A percentile compares a stretch with the other conserved stretches of the same genome.
Evolutionary conservation across 2,329 filamentous ascomycete genomes (phyloP).

Genomic region (Xylaria arbuscula): DNA sequence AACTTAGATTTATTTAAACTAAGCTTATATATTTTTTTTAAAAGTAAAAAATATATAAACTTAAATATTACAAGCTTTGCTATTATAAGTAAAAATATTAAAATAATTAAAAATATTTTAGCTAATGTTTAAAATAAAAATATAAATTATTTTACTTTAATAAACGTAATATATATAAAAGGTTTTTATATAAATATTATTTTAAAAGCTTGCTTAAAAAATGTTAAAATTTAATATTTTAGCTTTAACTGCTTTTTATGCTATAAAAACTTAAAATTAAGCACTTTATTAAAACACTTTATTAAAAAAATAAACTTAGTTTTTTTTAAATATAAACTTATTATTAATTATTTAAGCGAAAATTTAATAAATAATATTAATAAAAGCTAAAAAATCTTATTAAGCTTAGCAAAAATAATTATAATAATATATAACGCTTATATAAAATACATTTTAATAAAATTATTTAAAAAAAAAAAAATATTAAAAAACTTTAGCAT

Average conservation of each 20-base stretch:
- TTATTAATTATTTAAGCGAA: background rate
- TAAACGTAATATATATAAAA: background rate
- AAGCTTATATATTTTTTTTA: background rate
- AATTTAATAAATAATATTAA: background rate
- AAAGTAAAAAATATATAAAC: background rate
- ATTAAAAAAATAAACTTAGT: conserved; percentile 7
- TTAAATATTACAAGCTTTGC: background rate
- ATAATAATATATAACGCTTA: background rate
- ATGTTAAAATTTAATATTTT: conserved; percentile 1
- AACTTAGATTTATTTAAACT: background rate
- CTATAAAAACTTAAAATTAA: background rate
- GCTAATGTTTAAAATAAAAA: background rate
- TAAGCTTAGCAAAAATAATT: background rate
- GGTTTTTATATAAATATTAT: conserved; percentile 5
- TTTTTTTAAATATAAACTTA: conserved; percentile 16
- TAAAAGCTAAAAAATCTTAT: background rate
- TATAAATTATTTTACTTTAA: background rate
- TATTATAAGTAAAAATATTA: background rate
- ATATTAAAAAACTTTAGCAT: background rate
- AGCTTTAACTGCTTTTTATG: background rate
- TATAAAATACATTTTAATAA: background rate
- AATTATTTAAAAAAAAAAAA: background rate
- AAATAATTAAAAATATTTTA: conserved; percentile 1
- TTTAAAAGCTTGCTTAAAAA: conserved; percentile 2
- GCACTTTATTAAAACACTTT: background rate